A percentile compares a stretch with the other conserved stretches of the same genome.
Evolutionary conservation across 2,329 filamentous ascomycete species (phyloP).

Genomic region (Chrysosporium queenslandicum): DNA sequence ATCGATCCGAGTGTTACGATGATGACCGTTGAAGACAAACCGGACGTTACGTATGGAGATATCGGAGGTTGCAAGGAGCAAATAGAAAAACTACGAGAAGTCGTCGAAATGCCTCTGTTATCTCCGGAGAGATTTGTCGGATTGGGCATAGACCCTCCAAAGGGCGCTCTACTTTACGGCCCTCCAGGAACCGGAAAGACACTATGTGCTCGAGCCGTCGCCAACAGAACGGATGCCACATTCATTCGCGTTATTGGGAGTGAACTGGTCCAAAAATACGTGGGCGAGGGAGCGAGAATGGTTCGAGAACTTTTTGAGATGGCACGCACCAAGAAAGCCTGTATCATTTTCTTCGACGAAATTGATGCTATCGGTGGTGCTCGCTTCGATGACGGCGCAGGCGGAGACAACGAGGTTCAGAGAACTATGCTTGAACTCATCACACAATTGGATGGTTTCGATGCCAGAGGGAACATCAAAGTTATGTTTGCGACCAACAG

Average conservation of each 20-base stretch:
- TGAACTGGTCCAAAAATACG: slow-evolving; percentile 97
- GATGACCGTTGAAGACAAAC: slow-evolving; percentile 99
- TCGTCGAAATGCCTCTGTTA: slow-evolving; percentile 94
- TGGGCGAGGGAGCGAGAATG: slow-evolving; percentile 96
- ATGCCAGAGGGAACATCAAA: slow-evolving; percentile 95
- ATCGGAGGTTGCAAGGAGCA: slow-evolving; percentile 99
- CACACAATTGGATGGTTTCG: slow-evolving; percentile 92
- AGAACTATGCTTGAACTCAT: slow-evolving; percentile 97
- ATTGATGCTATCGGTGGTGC: slow-evolving; percentile 93
- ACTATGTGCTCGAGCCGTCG: slow-evolving; percentile 90
- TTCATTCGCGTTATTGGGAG: slow-evolving; percentile 98
- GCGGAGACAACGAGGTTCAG: slow-evolving; percentile 95
- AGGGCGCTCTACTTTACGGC: slow-evolving; percentile 91
- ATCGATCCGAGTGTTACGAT: slow-evolving; percentile 98
- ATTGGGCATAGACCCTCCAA: slow-evolving; percentile 97
- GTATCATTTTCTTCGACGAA: slow-evolving; percentile 99
- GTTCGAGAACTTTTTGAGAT: slow-evolving; percentile 98
- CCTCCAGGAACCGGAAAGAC: slow-evolving; percentile 99
- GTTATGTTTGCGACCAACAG: slow-evolving; percentile 99
- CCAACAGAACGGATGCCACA: slow-evolving; percentile 94
- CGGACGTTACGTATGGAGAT: slow-evolving; percentile 96
- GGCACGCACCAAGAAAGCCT: slow-evolving; percentile 98
- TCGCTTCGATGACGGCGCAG: slow-evolving; percentile 91
- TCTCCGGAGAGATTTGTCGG: slow-evolving; percentile 96
- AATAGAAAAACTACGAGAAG: slow-evolving; percentile 96